Base-by-base conservation (phyloP, 441 rosid genomes). In the Populus hybrid region DNA sequence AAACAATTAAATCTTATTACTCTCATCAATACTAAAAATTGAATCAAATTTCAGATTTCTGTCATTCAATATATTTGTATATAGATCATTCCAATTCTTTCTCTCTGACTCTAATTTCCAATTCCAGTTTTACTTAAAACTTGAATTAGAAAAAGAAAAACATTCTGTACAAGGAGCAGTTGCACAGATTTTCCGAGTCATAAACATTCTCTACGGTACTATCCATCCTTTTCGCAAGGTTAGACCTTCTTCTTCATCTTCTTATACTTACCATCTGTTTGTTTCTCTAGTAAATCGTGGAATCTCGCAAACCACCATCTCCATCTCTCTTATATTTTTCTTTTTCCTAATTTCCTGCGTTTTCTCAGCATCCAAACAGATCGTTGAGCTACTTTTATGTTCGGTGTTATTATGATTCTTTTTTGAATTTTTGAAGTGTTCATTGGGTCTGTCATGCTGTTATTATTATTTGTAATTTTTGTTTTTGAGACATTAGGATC, bases 371-470 rank as follows among this genome's bases (percentile, higher is more conserved):
- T 32, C 50, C 63, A n/a, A 67, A 34, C 35, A 26, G 71, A 74
- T 79, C 71, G 67, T 16, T 64, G 2, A 34, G 36, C 2, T 64
- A n/a, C 40, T 26, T 10, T 14, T 46, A 46, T 46, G 57, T 46
- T 46, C 19, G 57, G 18, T 46, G 57, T 14, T 46, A 46, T 46
- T 46, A 46, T 46, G 57, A 14, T 46, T 46, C 19, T 3, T 73
- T 61, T n/a, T 40, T 19, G 3, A 30, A 50, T 28, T 26, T 11
- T 65, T 30, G 7, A 3, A 8, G 35, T 10, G 26, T 67, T 28
- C 24, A 36, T 11, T 26, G 69, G 77, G 76, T 76, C 83, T 76
- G 5, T 76, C 40, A 14, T 67, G 21, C 12, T 23, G 0, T 46
- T 14, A 14, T 46, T 46, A 10, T 40, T 40, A 40, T 40, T 9